These are phyloP conservation scores for Hanseniaspora opuntiae DNA, from an alignment of 805 yeast species.

Conservation along the genomic window DNA sequence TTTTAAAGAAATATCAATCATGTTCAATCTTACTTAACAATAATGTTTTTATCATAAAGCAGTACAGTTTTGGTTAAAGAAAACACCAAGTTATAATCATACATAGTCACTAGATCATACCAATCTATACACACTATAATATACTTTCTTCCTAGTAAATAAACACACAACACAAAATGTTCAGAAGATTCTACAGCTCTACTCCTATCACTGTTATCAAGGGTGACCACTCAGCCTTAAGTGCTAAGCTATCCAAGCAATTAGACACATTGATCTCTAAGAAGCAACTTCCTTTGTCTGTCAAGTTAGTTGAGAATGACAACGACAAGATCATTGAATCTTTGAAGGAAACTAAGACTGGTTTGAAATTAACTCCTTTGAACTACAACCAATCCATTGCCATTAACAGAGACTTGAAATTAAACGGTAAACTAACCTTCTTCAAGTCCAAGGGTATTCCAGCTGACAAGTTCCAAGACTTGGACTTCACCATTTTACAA, in stretches of 20 bases:
- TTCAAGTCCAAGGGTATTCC: constrained; percentile 92
- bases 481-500: constrained; percentile 88
- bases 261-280: constrained; percentile 8
- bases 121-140: too few relatives aligned
- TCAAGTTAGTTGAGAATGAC: constrained; percentile 78
- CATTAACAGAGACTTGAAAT: constrained; percentile 87
- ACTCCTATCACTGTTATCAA: constrained; percentile 91
- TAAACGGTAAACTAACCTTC: constrained; percentile 86
- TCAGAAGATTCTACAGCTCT: constrained; percentile 88
- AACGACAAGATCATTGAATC: constrained; percentile 80
- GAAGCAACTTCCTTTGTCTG: constrained; percentile 28
- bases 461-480: constrained; percentile 71
- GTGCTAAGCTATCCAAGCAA: constrained; percentile 8
- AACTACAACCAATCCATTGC: constrained; percentile 47
- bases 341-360: constrained; percentile 89
- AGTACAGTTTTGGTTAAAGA: too few relatives aligned
- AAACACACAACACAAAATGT: constrained; percentile 34
- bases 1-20: too few relatives aligned
- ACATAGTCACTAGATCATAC: too few relatives aligned
- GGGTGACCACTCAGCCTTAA: constrained; percentile 70
- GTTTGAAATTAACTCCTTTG: constrained; percentile 43
- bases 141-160: too few relatives aligned
- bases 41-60: too few relatives aligned
- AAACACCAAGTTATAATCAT: too few relatives aligned
- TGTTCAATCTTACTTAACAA: too few relatives aligned